Evolutionary conservation across 225 moss, liverwort and hornwort species (phyloP).

Genomic region (Takakia lepidozioides): DNA sequence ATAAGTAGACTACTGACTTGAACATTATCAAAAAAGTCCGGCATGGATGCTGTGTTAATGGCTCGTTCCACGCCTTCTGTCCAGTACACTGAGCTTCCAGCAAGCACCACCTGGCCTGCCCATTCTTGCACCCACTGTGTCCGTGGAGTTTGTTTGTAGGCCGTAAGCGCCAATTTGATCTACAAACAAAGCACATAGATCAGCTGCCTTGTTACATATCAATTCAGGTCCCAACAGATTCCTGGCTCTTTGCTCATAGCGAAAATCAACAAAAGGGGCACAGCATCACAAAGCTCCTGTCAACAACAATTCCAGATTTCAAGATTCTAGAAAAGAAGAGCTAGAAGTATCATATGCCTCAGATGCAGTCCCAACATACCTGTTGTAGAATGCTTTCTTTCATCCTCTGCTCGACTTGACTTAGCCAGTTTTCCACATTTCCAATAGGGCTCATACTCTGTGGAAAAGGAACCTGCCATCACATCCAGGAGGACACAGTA

Average conservation of each 20-base stretch:
- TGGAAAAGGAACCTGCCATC: conserved; percentile 75
- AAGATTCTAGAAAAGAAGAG: neutral
- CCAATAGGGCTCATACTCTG: conserved; percentile 71
- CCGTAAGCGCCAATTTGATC: conserved; percentile 50
- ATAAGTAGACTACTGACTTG: conserved; percentile 26
- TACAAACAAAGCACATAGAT: too few species aligned
- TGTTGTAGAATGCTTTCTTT: conserved; percentile 67
- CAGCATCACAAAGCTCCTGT: too few species aligned
- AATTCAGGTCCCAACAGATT: too few species aligned
- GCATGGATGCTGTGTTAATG: conserved; percentile 58
- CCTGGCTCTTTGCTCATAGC: too few species aligned
- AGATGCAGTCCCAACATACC: too few species aligned
- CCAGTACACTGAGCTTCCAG: conserved; percentile 83
- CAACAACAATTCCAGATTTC: too few species aligned
- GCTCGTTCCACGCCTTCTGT: conserved; percentile 67
- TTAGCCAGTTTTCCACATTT: conserved; percentile 80
- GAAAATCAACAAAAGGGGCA: neutral
- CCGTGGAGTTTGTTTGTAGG: conserved; percentile 45
- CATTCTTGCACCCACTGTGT: conserved; percentile 82
- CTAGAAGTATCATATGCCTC: too few species aligned
- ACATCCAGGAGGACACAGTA: too few species aligned
- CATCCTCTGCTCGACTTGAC: conserved; percentile 78
- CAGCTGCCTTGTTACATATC: too few species aligned
- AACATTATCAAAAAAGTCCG: conserved; percentile 63
- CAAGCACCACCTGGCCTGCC: conserved; percentile 86